Conservation (phyloP, 257 asterid species). For the Solanum appendiculatum region DNA sequence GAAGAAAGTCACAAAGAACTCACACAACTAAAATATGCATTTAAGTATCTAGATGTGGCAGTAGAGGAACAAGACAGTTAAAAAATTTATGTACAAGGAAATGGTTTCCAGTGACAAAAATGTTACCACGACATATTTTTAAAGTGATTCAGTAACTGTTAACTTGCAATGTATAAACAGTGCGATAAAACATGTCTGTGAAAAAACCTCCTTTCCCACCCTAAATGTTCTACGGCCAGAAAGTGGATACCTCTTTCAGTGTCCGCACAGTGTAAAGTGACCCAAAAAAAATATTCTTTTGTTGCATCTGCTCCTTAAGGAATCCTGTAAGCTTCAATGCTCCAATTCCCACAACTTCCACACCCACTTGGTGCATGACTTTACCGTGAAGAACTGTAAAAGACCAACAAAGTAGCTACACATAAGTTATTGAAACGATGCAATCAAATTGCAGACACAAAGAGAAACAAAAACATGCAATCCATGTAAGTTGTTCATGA, state of each 20-base stretch:
- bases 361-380: conserved; percentile 85
- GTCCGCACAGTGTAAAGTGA: conserved; percentile 92
- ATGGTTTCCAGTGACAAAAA: neutral
- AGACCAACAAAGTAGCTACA: neutral
- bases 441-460: neutral
- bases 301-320: conserved; percentile 83
- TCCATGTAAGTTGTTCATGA: neutral
- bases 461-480: neutral
- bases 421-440: neutral
- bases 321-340: conserved; percentile 89
- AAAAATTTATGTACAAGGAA: neutral
- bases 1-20: neutral
- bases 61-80: neutral
- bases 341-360: conserved; percentile 80
- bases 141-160: neutral
- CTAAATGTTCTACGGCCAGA: neutral
- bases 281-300: conserved; percentile 54
- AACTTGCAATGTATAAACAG: neutral
- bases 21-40: neutral
- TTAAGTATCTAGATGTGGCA: neutral
- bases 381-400: conserved; percentile 68
- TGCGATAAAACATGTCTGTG: neutral
- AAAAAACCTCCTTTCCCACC: neutral
- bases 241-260: conserved; percentile 63
- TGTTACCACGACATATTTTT: neutral